phyloP scores from a whole-genome alignment of 2,329 filamentous ascomycete genomes.

The Lizonia empirigonia region DNA sequence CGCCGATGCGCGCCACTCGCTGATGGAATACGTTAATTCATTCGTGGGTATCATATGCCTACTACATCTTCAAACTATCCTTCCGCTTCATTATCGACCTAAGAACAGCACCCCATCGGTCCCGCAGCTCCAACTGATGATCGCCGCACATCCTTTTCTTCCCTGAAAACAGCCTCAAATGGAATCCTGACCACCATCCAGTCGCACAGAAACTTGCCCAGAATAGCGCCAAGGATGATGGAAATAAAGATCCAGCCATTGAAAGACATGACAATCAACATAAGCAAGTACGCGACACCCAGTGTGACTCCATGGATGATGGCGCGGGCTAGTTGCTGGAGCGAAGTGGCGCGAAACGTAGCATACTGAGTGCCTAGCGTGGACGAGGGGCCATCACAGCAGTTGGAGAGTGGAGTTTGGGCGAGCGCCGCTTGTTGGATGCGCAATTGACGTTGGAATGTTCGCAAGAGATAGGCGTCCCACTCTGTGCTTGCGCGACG shows the following conservation, averaged over 20 bases:
- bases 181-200: conserved; percentile 57
- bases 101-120: conserved; percentile 40
- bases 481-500: conserved; percentile 74
- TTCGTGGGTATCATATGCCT: conserved; percentile 11
- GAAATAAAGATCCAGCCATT: conserved; percentile 78
- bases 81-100: background rate
- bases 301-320: conserved; percentile 73
- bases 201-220: conserved; percentile 75
- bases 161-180: conserved; percentile 20
- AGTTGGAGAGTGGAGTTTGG: conserved; percentile 25
- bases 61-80: background rate
- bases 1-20: too few species aligned
- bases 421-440: conserved; percentile 30
- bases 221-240: conserved; percentile 75
- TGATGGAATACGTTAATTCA: background rate
- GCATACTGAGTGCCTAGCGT: conserved; percentile 34
- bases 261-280: conserved; percentile 72
- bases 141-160: conserved; percentile 33
- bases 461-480: conserved; percentile 67
- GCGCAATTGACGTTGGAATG: conserved; percentile 51
- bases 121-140: conserved; percentile 32
- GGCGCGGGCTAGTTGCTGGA: conserved; percentile 71
- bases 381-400: conserved; percentile 32
- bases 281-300: conserved; percentile 77
- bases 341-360: conserved; percentile 59